These are phyloP conservation scores for Sugiyamaella chiloensis DNA, from an alignment of 805 yeast genomes.

Conservation along the genomic window DNA sequence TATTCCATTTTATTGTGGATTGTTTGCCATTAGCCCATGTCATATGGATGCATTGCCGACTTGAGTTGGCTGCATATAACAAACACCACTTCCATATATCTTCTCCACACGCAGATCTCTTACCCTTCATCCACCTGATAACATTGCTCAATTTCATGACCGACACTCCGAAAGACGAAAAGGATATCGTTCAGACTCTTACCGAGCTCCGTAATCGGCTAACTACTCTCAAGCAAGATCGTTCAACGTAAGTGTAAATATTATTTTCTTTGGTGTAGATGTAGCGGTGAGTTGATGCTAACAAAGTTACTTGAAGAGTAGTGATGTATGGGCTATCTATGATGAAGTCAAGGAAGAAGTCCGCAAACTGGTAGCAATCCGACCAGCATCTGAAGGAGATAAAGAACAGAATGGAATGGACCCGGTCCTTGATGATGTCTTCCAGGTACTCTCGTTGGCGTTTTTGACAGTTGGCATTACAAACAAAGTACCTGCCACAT, in stretches of 20 bases:
- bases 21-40: no score
- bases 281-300: conserved; percentile 1
- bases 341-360: conserved; percentile 31
- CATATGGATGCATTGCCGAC: no score
- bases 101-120: not conserved
- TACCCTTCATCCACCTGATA: not conserved
- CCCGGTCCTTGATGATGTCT: conserved; percentile 76
- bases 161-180: conserved; percentile 26
- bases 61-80: not conserved
- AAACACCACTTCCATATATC: no score
- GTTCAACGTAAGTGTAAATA: conserved; percentile 29
- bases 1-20: no score
- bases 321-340: conserved; percentile 32
- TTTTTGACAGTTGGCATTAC: conserved; percentile 90
- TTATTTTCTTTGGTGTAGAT: not conserved
- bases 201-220: conserved; percentile 29
- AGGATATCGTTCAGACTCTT: conserved; percentile 30
- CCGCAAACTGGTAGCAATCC: conserved; percentile 30
- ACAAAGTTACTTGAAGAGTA: conserved; percentile 30
- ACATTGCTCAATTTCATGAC: conserved; percentile 9
- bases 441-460: conserved; percentile 81
- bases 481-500: conserved; percentile 90
- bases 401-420: conserved; percentile 51
- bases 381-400: conserved; percentile 29
- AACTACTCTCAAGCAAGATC: conserved; percentile 33